Conservation (phyloP, 371 early-diverging fungal species). For the Mucor mucedo region DNA sequence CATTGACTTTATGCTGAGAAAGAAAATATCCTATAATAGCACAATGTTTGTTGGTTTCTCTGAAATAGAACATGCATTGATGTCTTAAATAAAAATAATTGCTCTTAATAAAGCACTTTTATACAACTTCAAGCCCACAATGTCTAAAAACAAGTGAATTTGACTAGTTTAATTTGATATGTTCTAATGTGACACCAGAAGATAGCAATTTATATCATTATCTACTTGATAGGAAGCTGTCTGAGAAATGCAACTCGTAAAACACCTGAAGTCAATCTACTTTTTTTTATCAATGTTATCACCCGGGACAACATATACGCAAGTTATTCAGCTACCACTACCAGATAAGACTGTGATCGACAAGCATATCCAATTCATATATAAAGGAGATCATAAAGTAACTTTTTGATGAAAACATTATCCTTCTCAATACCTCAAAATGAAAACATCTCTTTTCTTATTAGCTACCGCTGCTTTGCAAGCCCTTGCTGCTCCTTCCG, state of each 20-base stretch:
- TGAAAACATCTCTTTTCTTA: conserved; percentile 27
- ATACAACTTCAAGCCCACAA: not conserved
- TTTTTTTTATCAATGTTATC: too few relatives aligned
- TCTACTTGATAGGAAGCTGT: not conserved
- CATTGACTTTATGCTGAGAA: too few relatives aligned
- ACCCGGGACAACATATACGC: too few relatives aligned
- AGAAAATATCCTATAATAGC: too few relatives aligned
- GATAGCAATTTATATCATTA: not conserved
- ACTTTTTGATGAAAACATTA: not conserved
- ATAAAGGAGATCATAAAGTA: not conserved
- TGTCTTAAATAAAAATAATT: too few relatives aligned
- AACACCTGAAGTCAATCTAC: too few relatives aligned
- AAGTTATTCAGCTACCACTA: too few relatives aligned
- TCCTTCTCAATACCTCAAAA: not conserved
- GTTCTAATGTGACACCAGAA: not conserved
- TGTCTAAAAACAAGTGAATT: not conserved
- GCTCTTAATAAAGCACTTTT: too few relatives aligned
- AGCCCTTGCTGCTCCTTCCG: conserved; percentile 27
- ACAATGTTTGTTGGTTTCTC: too few relatives aligned
- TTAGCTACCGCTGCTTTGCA: conserved; percentile 36
- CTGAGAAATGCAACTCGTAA: not conserved
- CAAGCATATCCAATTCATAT: too few relatives aligned
- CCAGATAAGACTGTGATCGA: too few relatives aligned
- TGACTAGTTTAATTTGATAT: not conserved
- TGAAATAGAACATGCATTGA: too few relatives aligned